phyloP scores from a whole-genome alignment of 768 basidiomycete species.

The Lactifluus hygrophoroides region DNA sequence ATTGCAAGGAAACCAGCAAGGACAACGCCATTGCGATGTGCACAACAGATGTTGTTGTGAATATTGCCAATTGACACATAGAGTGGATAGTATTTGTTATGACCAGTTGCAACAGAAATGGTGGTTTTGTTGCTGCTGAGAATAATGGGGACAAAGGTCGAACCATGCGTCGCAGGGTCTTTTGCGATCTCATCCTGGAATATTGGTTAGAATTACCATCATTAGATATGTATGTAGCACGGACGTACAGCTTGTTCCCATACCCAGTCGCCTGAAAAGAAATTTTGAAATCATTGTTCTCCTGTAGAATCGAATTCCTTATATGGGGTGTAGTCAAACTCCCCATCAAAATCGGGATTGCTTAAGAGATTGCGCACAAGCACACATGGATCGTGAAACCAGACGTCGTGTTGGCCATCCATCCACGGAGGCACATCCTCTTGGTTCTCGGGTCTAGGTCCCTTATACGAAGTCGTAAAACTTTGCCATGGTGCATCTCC shows the following conservation, averaged over 20 bases:
- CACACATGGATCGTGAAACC: background rate
- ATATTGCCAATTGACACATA: slow-evolving; percentile 24
- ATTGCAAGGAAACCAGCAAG: slow-evolving; percentile 26
- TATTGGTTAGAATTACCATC: too few relatives aligned
- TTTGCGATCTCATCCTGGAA: too few relatives aligned
- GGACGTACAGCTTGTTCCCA: background rate
- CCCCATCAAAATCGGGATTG: background rate
- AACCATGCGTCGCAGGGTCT: too few relatives aligned
- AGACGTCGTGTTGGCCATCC: background rate
- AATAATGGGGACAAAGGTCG: too few relatives aligned
- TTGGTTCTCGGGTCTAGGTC: too few relatives aligned
- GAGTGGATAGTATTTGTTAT: slow-evolving; percentile 23
- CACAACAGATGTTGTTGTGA: slow-evolving; percentile 19
- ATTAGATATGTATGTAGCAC: too few relatives aligned
- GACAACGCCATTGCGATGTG: slow-evolving; percentile 23
- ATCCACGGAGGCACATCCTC: too few relatives aligned
- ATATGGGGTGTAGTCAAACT: background rate
- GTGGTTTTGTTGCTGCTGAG: slow-evolving; percentile 26
- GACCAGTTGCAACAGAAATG: slow-evolving; percentile 23
- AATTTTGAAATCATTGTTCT: background rate
- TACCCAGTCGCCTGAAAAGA: background rate
- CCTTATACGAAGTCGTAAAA: too few relatives aligned
- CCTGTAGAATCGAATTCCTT: background rate
- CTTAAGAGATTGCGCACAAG: background rate
- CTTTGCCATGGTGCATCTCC: background rate